phyloP scores from a whole-genome alignment of 2,329 filamentous ascomycete genomes.

The Alternaria arborescens region DNA sequence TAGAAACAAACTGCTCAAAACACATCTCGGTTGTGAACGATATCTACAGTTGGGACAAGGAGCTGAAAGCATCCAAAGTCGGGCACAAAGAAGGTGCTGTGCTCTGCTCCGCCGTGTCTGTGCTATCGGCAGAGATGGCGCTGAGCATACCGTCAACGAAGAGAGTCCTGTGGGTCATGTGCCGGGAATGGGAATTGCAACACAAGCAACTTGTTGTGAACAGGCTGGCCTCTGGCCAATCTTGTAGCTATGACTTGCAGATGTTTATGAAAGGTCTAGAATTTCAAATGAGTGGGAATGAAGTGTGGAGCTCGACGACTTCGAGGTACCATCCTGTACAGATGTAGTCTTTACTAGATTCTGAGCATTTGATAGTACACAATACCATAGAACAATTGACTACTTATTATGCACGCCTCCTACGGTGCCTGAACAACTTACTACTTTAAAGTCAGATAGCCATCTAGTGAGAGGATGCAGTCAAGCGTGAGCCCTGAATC shows the following conservation, averaged over 20 bases:
- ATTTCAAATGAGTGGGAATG: constrained; percentile 49
- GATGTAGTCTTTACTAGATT: not conserved
- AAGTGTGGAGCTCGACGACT: constrained; percentile 44
- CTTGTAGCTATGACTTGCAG: not conserved
- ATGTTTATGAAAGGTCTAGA: constrained; percentile 48
- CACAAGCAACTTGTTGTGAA: constrained; percentile 24
- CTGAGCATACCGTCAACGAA: constrained; percentile 37
- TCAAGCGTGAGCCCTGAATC: not conserved
- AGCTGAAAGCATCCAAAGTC: constrained; percentile 28
- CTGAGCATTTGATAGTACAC: not conserved
- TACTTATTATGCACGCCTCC: not conserved
- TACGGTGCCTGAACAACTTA: not conserved
- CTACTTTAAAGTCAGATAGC: not conserved
- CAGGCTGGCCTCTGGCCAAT: constrained; percentile 1
- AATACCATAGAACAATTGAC: not conserved
- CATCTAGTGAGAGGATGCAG: not conserved
- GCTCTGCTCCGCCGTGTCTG: constrained; percentile 45
- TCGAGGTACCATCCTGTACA: constrained; percentile 10
- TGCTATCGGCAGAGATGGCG: constrained; percentile 37
- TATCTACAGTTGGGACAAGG: constrained; percentile 55
- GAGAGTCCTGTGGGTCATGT: constrained; percentile 41
- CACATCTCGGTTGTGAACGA: constrained; percentile 56
- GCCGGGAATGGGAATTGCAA: constrained; percentile 45
- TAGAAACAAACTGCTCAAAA: constrained; percentile 50
- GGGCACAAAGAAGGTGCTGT: constrained; percentile 35